Evolutionary conservation across 2,329 filamentous ascomycete species (phyloP), one percentile per base, ranked within the genome.

Genomic region (Tolypocladium guangdongense): DNA sequence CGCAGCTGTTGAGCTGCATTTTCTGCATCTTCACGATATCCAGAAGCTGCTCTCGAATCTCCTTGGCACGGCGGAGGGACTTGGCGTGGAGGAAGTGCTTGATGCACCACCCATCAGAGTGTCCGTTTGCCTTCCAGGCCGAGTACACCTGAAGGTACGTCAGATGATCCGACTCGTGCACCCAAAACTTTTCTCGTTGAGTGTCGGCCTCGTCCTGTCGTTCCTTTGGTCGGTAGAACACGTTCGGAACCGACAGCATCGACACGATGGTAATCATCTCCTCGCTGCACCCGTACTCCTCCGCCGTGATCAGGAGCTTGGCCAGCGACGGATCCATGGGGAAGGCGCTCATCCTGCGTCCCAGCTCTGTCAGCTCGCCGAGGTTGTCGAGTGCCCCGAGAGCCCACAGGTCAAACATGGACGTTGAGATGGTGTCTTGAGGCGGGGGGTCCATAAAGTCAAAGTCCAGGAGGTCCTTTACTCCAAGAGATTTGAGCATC

Each of bases 401-500:
- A 0, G 93, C 91, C 93, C 93, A 99, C 0, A 99, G 81, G 63
- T 99, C 93, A 71, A 97, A 99, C 37, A 99, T 84, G 4, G 91
- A 96, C 0, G 93, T 99, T 0, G 90, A 92, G 59, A 99, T 97
- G 0, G 91, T 96, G 64, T 99, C 95, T 70, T 99, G 93, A 0
- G 93, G 93, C 7, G 93, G 93, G 2, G 93, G 93, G 61, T 99
- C 93, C 92, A 99, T 97, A 63, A 99, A 99, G 67, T 97, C 90
- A 64, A 99, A 99, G 68, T 99, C 92, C 1, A 99, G 73, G 11
- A 99, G 76, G 60, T 99, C 91, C 64, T 89, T 92, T 20, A 99
- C 92, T 0, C 93, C 93, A 0, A 99, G 80, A 0, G 90, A 96
- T 66, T 99, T 99, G 48, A 99, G 78, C 49, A 99, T 81, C 16